Evolutionary conservation across 2,329 filamentous ascomycete genomes (phyloP), one percentile per base, ranked within the genome.

Genomic region (Cytospora mali): DNA sequence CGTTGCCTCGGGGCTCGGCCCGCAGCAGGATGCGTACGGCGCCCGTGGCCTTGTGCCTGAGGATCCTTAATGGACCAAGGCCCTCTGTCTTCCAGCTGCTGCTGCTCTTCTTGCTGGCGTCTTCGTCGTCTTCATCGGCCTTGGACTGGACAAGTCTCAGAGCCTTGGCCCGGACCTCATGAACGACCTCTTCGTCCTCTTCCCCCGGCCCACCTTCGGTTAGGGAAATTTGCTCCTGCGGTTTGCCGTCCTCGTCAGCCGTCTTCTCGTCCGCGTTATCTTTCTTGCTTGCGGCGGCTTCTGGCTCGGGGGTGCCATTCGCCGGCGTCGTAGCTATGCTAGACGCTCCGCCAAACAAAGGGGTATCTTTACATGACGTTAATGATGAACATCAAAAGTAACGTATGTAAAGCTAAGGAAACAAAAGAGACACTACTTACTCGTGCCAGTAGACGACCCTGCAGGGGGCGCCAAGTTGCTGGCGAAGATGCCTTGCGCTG

Each of bases 151-250:
- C 76, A 69, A 86, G 85, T 72, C 89, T 88, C 66, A 88, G 76
- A 14, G 86, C 88, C 74, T 91, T 92, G 51, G 88, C 87, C 27
- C 88, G 85, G 16, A 89, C 82, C 71, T 94, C 88, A 72, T 90
- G 84, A 23, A 93, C 73, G 42, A 88, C 79, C 33, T 86, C 82
- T 73, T 95, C 91, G 62, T 91, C 83, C 72, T 90, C 88, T 73
- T 93, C 89, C 27, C 88, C 88, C 48, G 87, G 84, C 18, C 85
- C 85, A 61, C 83, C 84, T 67, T 84, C 81, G 58, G 87, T 87
- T 69, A 94, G 81, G 71, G 89, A 88, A 67, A 91, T 84, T 59
- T 63, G 61, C 73, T 88, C 84, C 64, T 91, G 83, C 71, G 83
- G 81, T 71, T 84, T 84, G 64, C 79, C 81, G 61, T 83, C 83